phyloP scores from a whole-genome alignment of 352 stramenopile genomes.

The Phytopythium litorale region DNA sequence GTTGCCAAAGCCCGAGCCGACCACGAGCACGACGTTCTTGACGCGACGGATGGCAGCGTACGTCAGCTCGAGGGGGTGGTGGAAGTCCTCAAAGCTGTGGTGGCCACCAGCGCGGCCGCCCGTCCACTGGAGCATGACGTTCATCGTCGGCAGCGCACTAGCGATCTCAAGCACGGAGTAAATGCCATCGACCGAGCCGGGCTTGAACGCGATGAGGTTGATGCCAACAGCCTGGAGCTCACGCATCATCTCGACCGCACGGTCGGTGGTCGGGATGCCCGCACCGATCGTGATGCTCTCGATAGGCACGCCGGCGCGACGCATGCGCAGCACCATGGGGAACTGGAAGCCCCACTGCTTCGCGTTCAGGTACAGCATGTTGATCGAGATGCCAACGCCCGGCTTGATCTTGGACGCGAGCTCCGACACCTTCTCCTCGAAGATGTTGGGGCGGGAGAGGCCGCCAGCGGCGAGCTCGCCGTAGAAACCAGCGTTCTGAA shows the following conservation, averaged over 20 bases:
- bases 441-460: slow-evolving; percentile 63
- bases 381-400: slow-evolving; percentile 73
- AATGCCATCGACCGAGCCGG: slow-evolving; percentile 75
- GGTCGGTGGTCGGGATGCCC: slow-evolving; percentile 77
- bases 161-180: slow-evolving; percentile 77
- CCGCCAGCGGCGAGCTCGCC: slow-evolving; percentile 77
- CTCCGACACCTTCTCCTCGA: slow-evolving; percentile 58
- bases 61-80: slow-evolving; percentile 62
- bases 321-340: slow-evolving; percentile 81
- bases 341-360: slow-evolving; percentile 91
- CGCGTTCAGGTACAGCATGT: slow-evolving; percentile 89
- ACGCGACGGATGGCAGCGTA: slow-evolving; percentile 78
- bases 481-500: slow-evolving; percentile 78
- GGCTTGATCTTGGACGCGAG: slow-evolving; percentile 72
- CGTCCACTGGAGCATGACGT: slow-evolving; percentile 88
- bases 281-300: slow-evolving; percentile 87
- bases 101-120: slow-evolving; percentile 80
- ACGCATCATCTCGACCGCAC: slow-evolving; percentile 73
- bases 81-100: slow-evolving; percentile 89
- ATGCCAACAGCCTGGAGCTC: slow-evolving; percentile 66
- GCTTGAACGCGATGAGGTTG: slow-evolving; percentile 83
- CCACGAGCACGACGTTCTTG: slow-evolving; percentile 80
- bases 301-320: slow-evolving; percentile 73
- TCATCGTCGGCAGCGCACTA: slow-evolving; percentile 47
- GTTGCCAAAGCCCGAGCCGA: slow-evolving; percentile 86